Base-by-base conservation (phyloP, 257 asterid species). In the Solanum pennellii region DNA sequence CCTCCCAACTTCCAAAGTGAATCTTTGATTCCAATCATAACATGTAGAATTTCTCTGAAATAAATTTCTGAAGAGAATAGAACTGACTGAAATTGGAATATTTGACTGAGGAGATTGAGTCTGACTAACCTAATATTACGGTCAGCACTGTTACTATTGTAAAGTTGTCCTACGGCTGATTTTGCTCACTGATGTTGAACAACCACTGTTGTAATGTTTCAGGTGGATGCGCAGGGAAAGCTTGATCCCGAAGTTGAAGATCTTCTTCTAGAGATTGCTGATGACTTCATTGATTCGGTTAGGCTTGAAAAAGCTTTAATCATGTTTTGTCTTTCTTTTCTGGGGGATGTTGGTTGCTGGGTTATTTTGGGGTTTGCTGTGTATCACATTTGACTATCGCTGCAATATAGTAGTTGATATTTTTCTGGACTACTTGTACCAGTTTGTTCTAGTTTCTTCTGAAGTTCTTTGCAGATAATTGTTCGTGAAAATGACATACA, bases 241-340 rank as follows among this genome's bases (percentile, higher is more conserved):
- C 73, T 97, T 94, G 98, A 93, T 88, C 96, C 99, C 41, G 95
- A 93, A 85, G 96, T 96, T 80, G 99, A 95, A 94, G 99, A 93
- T 86, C 90, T 93, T 83, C 94, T 97, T 84, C 88, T 95, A 89
- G 98, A 93, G 93, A 69, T 94, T 82, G 98, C 99, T 42, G 99
- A 97, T 89, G 91, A 92, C 90, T 97, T 97, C 87, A 93, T 95
- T 91, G 95, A 95, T 86, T 92, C 96, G 89, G 99, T 97, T 90
- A 92, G 95, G 89, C 91, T 88, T 76, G 47, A 88, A 79, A 60
- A 45, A 25, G 49, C 84, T 23, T 45, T 20, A 41, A 85, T 56
- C 27, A 9, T 79, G 42, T 79, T 82, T 9, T 85, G 76, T 84
- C 76, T 56, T 59, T 83, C 80, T 74, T 77, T 21, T 39, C 52